These are phyloP conservation scores for Coleophoma crateriformis DNA, from an alignment of 2,329 filamentous ascomycete species.

Conservation along the genomic window DNA sequence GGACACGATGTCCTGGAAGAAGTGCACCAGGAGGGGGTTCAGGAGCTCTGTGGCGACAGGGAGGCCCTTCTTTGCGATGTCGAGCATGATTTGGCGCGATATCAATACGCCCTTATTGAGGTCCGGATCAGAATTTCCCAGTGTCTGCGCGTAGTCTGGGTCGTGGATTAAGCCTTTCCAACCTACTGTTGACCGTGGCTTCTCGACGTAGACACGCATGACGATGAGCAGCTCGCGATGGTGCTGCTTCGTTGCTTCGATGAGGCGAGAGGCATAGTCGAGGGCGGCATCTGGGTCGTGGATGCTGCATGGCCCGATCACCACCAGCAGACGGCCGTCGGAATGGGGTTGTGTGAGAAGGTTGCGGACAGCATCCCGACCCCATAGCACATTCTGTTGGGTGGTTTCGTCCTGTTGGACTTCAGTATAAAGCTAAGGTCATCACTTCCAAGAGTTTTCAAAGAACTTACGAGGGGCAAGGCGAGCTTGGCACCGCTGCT, in stretches of 20 bases:
- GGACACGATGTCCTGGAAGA: slow-evolving; percentile 91
- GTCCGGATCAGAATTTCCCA: slow-evolving; percentile 43
- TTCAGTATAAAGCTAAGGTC: too few relatives aligned
- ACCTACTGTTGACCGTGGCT: slow-evolving; percentile 94
- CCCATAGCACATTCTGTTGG: too few relatives aligned
- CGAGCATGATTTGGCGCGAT: slow-evolving; percentile 87
- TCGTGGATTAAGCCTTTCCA: slow-evolving; percentile 99
- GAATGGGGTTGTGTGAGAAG: too few relatives aligned
- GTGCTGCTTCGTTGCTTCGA: slow-evolving; percentile 72
- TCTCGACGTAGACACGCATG: slow-evolving; percentile 99
- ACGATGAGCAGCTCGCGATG: slow-evolving; percentile 81
- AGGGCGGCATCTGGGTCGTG: slow-evolving; percentile 86
- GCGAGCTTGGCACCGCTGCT: too few relatives aligned
- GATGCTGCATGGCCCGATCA: slow-evolving; percentile 94
- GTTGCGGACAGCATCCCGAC: too few relatives aligned
- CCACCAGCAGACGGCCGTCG: slow-evolving; percentile 61
- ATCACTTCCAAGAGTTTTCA: too few relatives aligned
- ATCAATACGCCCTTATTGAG: slow-evolving; percentile 97
- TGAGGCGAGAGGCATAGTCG: slow-evolving; percentile 80
- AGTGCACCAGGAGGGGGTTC: slow-evolving; percentile 97
- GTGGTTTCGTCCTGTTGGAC: too few relatives aligned
- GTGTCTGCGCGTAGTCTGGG: slow-evolving; percentile 93
- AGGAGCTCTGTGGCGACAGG: slow-evolving; percentile 98
- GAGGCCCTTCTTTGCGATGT: slow-evolving; percentile 81
- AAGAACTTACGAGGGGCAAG: too few relatives aligned